Base-by-base conservation (phyloP, 805 yeast genomes). In the Monosporozyma servazzii region DNA sequence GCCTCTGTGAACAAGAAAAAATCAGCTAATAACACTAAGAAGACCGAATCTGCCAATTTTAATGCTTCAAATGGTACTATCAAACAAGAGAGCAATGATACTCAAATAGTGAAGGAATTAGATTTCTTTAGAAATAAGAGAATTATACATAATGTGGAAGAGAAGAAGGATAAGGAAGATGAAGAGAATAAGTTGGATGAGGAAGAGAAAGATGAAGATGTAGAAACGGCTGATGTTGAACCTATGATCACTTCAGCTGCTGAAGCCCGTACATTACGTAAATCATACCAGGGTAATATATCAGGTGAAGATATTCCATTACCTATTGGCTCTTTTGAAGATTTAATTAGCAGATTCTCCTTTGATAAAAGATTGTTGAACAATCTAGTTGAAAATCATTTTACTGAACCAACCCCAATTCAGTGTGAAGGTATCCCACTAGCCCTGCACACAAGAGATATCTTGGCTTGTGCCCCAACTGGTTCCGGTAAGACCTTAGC, bases 401-500 rank as follows among this genome's bases (percentile, higher is more conserved):
- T 90, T 62, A 77, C 81, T 0, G 86, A 82, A 55, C 98, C 99
- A 5, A 91, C 99, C 0, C 83, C 97, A 3, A 87, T 93, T 59
- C 99, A 93, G 70, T 79, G 88, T 54, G 97, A 93, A 67, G 81
- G 89, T 1, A 82, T 93, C 42, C 97, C 99, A 2, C 72, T 81
- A 9, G 69, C 87, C 13, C 69, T 88, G 49, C 75, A 79, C 49
- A 76, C 74, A 29, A 78, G 95, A 53, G 97, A 91, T 64, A 65
- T 93, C 33, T 73, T 93, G 43, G 95, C 96, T 1, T 88, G 96
- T 75, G 97, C 98, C 0, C 98, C 98, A 46, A 93, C 99, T 0
- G 99, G 99, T 59, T 88, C 97, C 4, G 99, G 99, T 74, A 93
- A 93, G 66, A 93, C 99, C 0, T 73, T 93, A 47, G 95, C 97